Percentiles rank a stretch among this genome's conserved stretches.
Conservation (phyloP, 352 stramenopile genomes). For the Phytophthora meadii region DNA sequence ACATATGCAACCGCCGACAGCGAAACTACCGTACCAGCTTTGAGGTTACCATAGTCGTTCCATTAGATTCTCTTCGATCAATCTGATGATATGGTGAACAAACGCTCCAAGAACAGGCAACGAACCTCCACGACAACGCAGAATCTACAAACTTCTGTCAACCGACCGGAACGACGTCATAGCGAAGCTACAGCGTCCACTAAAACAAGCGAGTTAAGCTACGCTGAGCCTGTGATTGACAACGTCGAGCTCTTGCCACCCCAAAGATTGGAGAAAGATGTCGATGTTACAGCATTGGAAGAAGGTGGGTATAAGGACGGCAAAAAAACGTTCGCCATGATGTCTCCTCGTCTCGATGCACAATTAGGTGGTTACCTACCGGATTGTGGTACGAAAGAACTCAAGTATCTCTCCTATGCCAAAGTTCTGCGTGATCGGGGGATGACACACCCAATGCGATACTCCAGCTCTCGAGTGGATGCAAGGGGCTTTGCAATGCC, state of each 20-base stretch:
- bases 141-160: slow-evolving; percentile 11
- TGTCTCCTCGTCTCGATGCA: slow-evolving; percentile 58
- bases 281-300: slow-evolving; percentile 27
- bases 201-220: slow-evolving; percentile 38
- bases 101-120: slow-evolving; percentile 31
- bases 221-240: slow-evolving; percentile 24
- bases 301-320: slow-evolving; percentile 20
- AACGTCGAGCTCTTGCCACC: slow-evolving; percentile 17
- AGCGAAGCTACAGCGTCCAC: slow-evolving; percentile 22
- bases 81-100: slow-evolving; percentile 35
- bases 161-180: slow-evolving; percentile 13
- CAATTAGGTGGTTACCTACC: slow-evolving; percentile 77
- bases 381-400: slow-evolving; percentile 73
- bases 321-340: slow-evolving; percentile 19
- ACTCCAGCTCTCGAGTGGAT: slow-evolving; percentile 65
- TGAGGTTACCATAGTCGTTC: not conserved
- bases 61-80: not conserved
- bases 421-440: slow-evolving; percentile 78
- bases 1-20: slow-evolving; percentile 4
- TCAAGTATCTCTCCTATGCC: slow-evolving; percentile 84
- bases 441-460: slow-evolving; percentile 79
- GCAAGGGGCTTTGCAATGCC: slow-evolving; percentile 60
- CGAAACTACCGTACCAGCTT: slow-evolving; percentile 16
- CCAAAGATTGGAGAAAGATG: slow-evolving; percentile 11
- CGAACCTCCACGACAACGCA: slow-evolving; percentile 14